Conservation (phyloP, 2,329 filamentous ascomycete species). For the Juglanconis juglandina region DNA sequence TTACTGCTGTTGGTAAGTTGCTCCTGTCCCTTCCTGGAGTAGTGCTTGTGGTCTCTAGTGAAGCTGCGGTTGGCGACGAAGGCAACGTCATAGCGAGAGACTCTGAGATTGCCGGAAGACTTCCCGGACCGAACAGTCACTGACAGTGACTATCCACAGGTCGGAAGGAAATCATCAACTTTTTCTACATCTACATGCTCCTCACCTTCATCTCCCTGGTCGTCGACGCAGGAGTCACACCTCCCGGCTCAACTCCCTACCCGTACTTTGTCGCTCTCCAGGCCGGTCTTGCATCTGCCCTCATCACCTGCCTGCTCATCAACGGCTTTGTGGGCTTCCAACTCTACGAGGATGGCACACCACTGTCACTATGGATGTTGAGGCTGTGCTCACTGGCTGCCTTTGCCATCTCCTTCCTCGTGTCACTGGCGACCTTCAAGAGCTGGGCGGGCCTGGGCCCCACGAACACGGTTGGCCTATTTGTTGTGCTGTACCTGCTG, state of each 20-base stretch:
- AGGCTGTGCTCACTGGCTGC: conserved; percentile 73
- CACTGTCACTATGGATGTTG: conserved; percentile 88
- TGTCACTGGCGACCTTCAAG: conserved; percentile 90
- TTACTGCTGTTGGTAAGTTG: conserved; percentile 86
- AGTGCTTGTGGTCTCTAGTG: not conserved
- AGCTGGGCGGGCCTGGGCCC: conserved; percentile 82
- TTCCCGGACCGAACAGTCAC: not conserved
- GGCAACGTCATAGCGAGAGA: not conserved
- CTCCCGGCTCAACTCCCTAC: conserved; percentile 74
- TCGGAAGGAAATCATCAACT: conserved; percentile 71
- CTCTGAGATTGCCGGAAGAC: no score
- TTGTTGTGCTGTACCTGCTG: conserved; percentile 86
- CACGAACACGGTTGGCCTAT: conserved; percentile 81
- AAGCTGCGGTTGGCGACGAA: conserved; percentile 10
- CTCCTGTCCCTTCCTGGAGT: not conserved
- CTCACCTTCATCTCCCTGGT: conserved; percentile 85
- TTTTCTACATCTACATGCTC: conserved; percentile 96
- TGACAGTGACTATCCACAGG: conserved; percentile 35
- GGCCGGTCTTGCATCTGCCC: conserved; percentile 76
- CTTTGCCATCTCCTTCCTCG: conserved; percentile 81
- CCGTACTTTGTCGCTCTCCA: conserved; percentile 91
- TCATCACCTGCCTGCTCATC: conserved; percentile 86
- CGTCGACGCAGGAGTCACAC: conserved; percentile 88
- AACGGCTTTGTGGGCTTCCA: conserved; percentile 99
- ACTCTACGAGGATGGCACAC: conserved; percentile 94